Evolutionary conservation across 2,329 filamentous ascomycete genomes (phyloP), one percentile per base, ranked within the genome.

Genomic region (Microdochium bolleyi): DNA sequence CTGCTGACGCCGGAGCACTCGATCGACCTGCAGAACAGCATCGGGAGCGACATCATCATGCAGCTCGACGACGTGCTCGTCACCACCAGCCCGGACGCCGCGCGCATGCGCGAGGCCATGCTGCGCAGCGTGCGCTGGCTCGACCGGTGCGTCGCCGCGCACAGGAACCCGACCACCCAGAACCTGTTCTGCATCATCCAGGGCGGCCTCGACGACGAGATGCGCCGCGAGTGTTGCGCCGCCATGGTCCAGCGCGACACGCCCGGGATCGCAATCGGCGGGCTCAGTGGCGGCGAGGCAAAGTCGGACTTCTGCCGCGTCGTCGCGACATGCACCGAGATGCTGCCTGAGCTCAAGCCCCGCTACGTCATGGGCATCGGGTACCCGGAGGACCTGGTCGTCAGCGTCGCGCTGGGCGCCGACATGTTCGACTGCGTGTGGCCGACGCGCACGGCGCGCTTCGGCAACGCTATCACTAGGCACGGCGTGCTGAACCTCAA

Each of bases 371-470:
- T 99, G 95, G 94, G 94, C 19, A 94, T 99, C 60, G 91, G 94
- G 13, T 99, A 96, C 68, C 94, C 94, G 1, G 94, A 97, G 72
- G 94, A 99, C 64, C 76, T 99, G 53, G 82, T 99, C 2, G 92
- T 99, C 38, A 95, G 90, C 51, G 85, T 96, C 3, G 94, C 94
- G 1, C 78, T 99, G 1, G 94, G 94, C 3, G 94, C 94, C 49
- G 94, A 99, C 71, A 99, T 99, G 94, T 99, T 99, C 67, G 94
- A 99, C 71, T 99, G 95, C 65, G 94, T 99, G 7, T 99, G 94
- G 94, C 95, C 94, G 1, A 97, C 94, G 3, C 80, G 94, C 52
- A 99, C 94, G 34, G 94, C 94, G 65, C 84, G 94, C 32, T 99
- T 99, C 65, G 94, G 95, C 55, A 96, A 96, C 65, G 94, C 92